Evolutionary conservation across 2,329 filamentous ascomycete genomes (phyloP).

Genomic region (Raffaelea arxii): DNA sequence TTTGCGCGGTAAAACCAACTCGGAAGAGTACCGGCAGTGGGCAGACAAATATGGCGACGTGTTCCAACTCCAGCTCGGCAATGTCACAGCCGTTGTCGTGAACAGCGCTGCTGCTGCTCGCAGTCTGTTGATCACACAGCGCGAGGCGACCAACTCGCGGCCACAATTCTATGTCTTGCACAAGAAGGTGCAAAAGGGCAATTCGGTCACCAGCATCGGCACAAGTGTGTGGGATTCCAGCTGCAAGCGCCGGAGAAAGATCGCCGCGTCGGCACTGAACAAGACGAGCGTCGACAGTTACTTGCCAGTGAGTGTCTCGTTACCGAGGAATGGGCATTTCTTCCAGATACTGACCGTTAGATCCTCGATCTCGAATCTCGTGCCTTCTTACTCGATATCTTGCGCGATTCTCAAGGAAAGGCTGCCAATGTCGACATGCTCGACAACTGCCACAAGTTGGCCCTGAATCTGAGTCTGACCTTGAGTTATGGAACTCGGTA

Average conservation of each 20-base stretch:
- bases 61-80: slow-evolving; percentile 59
- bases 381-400: slow-evolving; percentile 61
- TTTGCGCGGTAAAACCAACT: background rate
- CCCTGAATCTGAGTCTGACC: slow-evolving; percentile 65
- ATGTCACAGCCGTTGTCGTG: slow-evolving; percentile 60
- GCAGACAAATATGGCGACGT: slow-evolving; percentile 52
- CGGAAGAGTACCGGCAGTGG: slow-evolving; percentile 25
- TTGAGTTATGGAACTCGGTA: slow-evolving; percentile 65
- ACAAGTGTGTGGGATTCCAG: slow-evolving; percentile 74
- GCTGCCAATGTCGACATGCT: slow-evolving; percentile 54
- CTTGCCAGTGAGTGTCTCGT: slow-evolving; percentile 71
- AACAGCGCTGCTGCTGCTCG: slow-evolving; percentile 68
- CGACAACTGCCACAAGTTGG: slow-evolving; percentile 63
- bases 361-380: slow-evolving; percentile 69
- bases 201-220: slow-evolving; percentile 73
- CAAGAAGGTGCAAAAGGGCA: slow-evolving; percentile 59
- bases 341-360: slow-evolving; percentile 59
- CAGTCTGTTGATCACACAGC: slow-evolving; percentile 67
- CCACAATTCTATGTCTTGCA: slow-evolving; percentile 75
- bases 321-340: slow-evolving; percentile 60
- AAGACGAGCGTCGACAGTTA: slow-evolving; percentile 59
- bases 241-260: slow-evolving; percentile 66
- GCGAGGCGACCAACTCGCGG: slow-evolving; percentile 66
- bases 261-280: slow-evolving; percentile 68
- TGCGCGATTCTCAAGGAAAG: slow-evolving; percentile 40